These are phyloP conservation scores for Pseudogymnoascus sp. DNA, from an alignment of 2,329 filamentous ascomycete genomes.

Conservation along the genomic window DNA sequence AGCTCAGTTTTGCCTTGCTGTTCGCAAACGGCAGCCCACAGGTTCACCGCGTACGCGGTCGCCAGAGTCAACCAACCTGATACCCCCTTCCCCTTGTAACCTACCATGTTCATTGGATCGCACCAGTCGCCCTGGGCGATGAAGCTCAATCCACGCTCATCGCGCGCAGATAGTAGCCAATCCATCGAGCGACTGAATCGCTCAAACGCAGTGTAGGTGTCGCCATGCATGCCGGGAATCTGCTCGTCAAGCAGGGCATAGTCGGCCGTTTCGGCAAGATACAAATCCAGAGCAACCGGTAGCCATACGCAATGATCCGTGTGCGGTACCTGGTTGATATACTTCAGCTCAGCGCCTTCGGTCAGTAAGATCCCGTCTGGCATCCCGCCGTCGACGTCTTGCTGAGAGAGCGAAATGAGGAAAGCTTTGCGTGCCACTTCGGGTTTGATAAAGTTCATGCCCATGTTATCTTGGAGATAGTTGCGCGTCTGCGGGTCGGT, in stretches of 20 bases:
- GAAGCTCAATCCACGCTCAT: slow-evolving; percentile 47
- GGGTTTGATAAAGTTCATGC: slow-evolving; percentile 51
- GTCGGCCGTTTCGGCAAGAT: slow-evolving; percentile 48
- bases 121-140: slow-evolving; percentile 56
- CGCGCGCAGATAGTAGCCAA: slow-evolving; percentile 45
- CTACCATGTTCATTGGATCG: slow-evolving; percentile 57
- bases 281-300: slow-evolving; percentile 46
- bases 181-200: slow-evolving; percentile 51
- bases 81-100: slow-evolving; percentile 49
- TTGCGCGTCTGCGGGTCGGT: slow-evolving; percentile 54
- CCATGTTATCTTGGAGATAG: slow-evolving; percentile 55
- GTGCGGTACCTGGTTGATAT: slow-evolving; percentile 55
- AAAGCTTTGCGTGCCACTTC: slow-evolving; percentile 42
- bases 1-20: slow-evolving; percentile 34
- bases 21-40: slow-evolving; percentile 48
- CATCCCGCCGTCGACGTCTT: slow-evolving; percentile 49
- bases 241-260: slow-evolving; percentile 41
- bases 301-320: slow-evolving; percentile 55
- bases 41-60: slow-evolving; percentile 44
- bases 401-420: slow-evolving; percentile 43
- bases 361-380: slow-evolving; percentile 49
- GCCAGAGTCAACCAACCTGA: slow-evolving; percentile 53
- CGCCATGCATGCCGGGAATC: slow-evolving; percentile 37
- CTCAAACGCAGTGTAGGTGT: slow-evolving; percentile 45
- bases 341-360: slow-evolving; percentile 50